phyloP scores from a whole-genome alignment of 257 asterid genomes.

The Asclepias syriaca region DNA sequence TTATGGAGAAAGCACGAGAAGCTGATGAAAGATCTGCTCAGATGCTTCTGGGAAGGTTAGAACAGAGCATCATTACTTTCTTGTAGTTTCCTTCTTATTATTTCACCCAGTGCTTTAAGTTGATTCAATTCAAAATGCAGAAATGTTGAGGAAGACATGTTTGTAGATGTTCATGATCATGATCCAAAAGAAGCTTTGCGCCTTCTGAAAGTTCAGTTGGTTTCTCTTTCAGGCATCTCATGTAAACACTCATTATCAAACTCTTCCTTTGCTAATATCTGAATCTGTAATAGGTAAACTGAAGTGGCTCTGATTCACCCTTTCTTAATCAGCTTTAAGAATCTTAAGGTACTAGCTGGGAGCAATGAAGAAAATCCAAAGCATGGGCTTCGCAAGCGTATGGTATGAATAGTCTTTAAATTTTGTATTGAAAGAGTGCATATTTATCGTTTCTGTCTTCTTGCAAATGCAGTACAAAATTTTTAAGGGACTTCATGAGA shows the following conservation, averaged over 20 bases:
- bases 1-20: slow-evolving; percentile 62
- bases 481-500: background rate
- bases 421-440: background rate
- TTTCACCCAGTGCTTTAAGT: slow-evolving; percentile 7
- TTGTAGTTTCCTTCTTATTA: slow-evolving; percentile 5
- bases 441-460: background rate
- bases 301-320: slow-evolving; percentile 18
- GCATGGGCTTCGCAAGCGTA: slow-evolving; percentile 48
- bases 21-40: slow-evolving; percentile 59
- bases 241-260: slow-evolving; percentile 35
- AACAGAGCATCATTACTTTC: slow-evolving; percentile 5
- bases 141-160: slow-evolving; percentile 39
- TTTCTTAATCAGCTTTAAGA: slow-evolving; percentile 43
- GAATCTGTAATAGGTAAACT: slow-evolving; percentile 1
- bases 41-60: slow-evolving; percentile 54
- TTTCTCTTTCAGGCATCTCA: slow-evolving; percentile 43
- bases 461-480: too few species aligned
- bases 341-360: slow-evolving; percentile 52
- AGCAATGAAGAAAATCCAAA: slow-evolving; percentile 38
- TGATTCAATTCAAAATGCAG: slow-evolving; percentile 35
- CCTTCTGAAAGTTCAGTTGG: slow-evolving; percentile 43
- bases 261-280: background rate
- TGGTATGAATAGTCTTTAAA: slow-evolving; percentile 40
- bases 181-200: slow-evolving; percentile 62
- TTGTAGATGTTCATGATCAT: slow-evolving; percentile 36